Base-by-base conservation (phyloP, 441 rosid genomes). In the Sinapis alba region DNA sequence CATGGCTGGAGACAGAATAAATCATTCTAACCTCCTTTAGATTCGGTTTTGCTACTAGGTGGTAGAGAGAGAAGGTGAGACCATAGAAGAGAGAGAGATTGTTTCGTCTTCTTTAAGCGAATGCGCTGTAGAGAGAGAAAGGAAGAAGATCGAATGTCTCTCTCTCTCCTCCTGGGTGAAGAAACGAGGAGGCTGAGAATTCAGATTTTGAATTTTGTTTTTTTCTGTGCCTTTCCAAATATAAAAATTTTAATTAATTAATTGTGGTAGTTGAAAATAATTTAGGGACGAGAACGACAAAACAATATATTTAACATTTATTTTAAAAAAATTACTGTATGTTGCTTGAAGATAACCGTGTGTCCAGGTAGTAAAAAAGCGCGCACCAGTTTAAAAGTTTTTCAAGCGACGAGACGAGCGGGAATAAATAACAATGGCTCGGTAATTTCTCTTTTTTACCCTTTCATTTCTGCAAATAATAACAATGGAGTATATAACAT, bases 1-100 rank as follows among this genome's bases (percentile, higher is more conserved):
- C 97, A 91, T 95, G 98, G 89, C 81, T 71, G 69, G 79, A 73
- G 67, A 72, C 79, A 73, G 79, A 85, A 90, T 88, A 84, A 65
- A 72, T 19, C 73, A 77, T 60, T 59, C 63, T 71, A 1, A 9
- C 41, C 21, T 56, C 61, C 45, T 54, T 36, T 68, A 8, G 62
- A 57, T 50, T 53, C 6, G 36, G 34, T 15, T 43, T 30, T 43
- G 57, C n/a, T 69, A n/a, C n/a, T n/a, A n/a, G n/a, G n/a, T n/a
- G 38, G 65, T 60, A 53, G 74, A 53, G 34, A 58, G 26, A 20
- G 58, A 69, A 7, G 71, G 71, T 69, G 75, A 76, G 76, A 71
- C 79, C 38, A 28, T 41, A 6, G 57, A 57, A 34, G 65, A 56
- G 54, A 23, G 60, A 69, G 60, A 53, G 63, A 70, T 28, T 63